Conservation (phyloP, 306 rosid genomes). For the Gynostemma pentaphyllum region DNA sequence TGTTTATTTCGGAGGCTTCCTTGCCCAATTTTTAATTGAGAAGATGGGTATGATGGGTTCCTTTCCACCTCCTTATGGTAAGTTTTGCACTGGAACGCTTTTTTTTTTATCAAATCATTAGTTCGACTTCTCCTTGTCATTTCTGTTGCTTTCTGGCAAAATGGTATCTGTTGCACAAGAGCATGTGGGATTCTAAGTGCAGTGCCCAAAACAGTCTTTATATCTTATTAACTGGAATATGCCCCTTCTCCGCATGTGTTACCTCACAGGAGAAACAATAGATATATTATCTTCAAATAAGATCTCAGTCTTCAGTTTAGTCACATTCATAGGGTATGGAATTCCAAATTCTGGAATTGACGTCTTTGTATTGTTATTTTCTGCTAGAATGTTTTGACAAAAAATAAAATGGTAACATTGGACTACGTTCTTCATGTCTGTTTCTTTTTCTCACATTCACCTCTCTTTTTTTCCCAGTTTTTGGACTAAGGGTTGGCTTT, state of each 20-base stretch:
- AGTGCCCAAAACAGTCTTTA: not conserved
- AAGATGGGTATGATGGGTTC: conserved; percentile 99
- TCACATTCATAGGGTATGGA: not conserved
- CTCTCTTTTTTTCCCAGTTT: too few species aligned
- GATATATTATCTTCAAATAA: not conserved
- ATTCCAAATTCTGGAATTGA: not conserved
- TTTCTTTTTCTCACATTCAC: too few species aligned
- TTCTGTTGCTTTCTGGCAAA: not conserved
- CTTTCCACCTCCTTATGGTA: conserved; percentile 85
- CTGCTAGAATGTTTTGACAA: not conserved
- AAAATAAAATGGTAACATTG: not conserved
- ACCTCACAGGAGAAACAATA: not conserved
- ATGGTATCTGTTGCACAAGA: not conserved
- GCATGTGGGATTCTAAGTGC: not conserved
- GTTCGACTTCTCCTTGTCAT: not conserved
- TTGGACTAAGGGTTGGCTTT: too few species aligned
- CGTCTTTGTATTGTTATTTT: not conserved
- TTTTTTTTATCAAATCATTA: not conserved
- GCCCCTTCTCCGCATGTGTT: not conserved
- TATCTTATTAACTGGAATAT: not conserved
- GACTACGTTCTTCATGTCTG: not conserved
- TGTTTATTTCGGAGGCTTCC: conserved; percentile 86
- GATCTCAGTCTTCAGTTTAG: not conserved
- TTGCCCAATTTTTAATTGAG: conserved; percentile 76
- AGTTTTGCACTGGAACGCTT: conserved; percentile 21